Evolutionary conservation across 805 yeast genomes (phyloP), one percentile per base, ranked within the genome.

Genomic region (Peterozyma xylosa): DNA sequence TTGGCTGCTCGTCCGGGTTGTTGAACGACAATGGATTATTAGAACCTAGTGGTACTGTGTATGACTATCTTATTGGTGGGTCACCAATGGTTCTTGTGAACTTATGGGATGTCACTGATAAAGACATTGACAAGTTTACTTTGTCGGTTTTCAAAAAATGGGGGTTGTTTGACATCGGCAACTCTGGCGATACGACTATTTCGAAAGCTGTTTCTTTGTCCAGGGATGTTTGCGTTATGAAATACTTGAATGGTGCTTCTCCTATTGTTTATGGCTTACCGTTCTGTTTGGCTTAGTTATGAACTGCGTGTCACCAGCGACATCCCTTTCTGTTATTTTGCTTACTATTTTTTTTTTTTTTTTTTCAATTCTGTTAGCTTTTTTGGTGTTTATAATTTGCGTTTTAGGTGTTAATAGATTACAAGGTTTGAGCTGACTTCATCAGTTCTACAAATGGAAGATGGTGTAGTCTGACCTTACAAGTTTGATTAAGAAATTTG

Each of bases 41-140:
- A 45, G 87, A 80, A 49, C 82, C 93, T 0, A 71, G 74, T 49
- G 96, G 97, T 1, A 84, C 91, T 2, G 74, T 88, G 0, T 73
- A 76, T 51, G 78, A 85, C 41, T 89, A 89, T 69, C 59, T 93
- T 27, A 65, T 75, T 9, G 93, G 89, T 17, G 95, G 96, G 0
- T 76, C 87, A 39, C 93, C 96, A 0, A 72, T 85, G 79, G 72
- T 88, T 1, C 64, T 93, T 33, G 96, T 87, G 0, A 88, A 87
- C 54, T 62, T 93, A 45, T 93, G 99, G 99, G 96, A 89, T 60
- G 97, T 93, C 4, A 93, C 98, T 0, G 98, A 93, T 61, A 89
- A 86, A 51, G 99, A 93, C 59, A 86, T 88, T 41, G 98, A 93
- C 60, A 73, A 71, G 52, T 88, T 90, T 52, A 82, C 87, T 18